Evolutionary conservation across 192 early-diverging fungal species (phyloP).

Genomic region (Podila clonocystis): DNA sequence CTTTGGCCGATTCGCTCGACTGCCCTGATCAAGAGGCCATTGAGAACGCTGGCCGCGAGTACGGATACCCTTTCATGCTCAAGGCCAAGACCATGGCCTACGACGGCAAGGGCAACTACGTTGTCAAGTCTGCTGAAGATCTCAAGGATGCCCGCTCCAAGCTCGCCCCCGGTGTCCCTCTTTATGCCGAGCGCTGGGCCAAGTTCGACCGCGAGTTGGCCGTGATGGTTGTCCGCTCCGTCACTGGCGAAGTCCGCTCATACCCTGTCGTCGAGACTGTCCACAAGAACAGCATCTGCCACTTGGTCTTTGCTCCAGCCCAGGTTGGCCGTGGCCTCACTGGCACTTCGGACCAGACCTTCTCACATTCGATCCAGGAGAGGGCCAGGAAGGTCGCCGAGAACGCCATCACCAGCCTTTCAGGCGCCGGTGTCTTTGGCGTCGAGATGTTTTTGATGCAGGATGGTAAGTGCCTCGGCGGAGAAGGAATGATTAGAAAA

Average conservation of each 20-base stretch:
- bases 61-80: constrained; percentile 96
- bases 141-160: constrained; percentile 66
- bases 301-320: constrained; percentile 95
- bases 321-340: constrained; percentile 84
- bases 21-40: constrained; percentile 64
- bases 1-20: constrained; percentile 76
- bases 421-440: constrained; percentile 93
- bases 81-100: constrained; percentile 96
- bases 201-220: constrained; percentile 93
- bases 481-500: not conserved
- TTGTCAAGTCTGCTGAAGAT: constrained; percentile 79
- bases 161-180: constrained; percentile 70
- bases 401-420: constrained; percentile 79
- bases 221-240: constrained; percentile 94
- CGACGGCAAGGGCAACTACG: constrained; percentile 95
- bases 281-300: constrained; percentile 96
- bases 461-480: constrained; percentile 64
- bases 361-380: constrained; percentile 60
- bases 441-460: constrained; percentile 97
- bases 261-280: constrained; percentile 98
- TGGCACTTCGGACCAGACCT: constrained; percentile 46
- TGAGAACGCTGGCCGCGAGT: constrained; percentile 65
- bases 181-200: constrained; percentile 97
- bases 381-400: constrained; percentile 86
- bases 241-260: constrained; percentile 75